Conservation (phyloP, 1,139 yeast genomes). For the Candida pseudoviswanathii region DNA sequence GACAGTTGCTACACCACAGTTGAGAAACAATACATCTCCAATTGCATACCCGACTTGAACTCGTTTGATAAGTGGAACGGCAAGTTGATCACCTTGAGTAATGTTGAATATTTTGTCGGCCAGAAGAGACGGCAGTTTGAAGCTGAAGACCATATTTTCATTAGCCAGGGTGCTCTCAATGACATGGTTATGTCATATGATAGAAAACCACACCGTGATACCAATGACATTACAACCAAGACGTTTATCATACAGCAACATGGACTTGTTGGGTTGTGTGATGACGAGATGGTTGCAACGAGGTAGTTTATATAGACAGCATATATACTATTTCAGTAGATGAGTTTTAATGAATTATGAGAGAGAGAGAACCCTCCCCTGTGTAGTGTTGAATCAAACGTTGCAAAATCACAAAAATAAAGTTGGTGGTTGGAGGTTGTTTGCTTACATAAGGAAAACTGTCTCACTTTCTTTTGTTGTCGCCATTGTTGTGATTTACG, state of each 20-base stretch:
- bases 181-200: slow-evolving; percentile 20
- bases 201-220: slow-evolving; percentile 8
- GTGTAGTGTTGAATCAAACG: background rate
- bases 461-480: background rate
- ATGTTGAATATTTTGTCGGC: slow-evolving; percentile 25
- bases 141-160: slow-evolving; percentile 14
- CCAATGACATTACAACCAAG: slow-evolving; percentile 11
- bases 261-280: slow-evolving; percentile 34
- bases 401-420: background rate
- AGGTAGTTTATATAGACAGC: too few species aligned
- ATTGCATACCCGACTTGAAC: slow-evolving; percentile 43
- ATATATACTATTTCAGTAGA: too few species aligned
- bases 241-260: slow-evolving; percentile 33
- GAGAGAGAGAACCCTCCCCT: background rate
- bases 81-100: slow-evolving; percentile 32
- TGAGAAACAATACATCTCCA: slow-evolving; percentile 41
- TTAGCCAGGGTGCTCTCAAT: slow-evolving; percentile 13
- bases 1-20: slow-evolving; percentile 29
- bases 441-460: too few species aligned
- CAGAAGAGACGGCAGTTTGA: slow-evolving; percentile 13
- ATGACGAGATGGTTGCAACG: background rate
- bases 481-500: background rate
- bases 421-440: too few species aligned
- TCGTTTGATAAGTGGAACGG: slow-evolving; percentile 46
- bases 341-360: background rate